phyloP scores from a whole-genome alignment of 2,329 filamentous ascomycete species.

The Paecilomyces sp. region DNA sequence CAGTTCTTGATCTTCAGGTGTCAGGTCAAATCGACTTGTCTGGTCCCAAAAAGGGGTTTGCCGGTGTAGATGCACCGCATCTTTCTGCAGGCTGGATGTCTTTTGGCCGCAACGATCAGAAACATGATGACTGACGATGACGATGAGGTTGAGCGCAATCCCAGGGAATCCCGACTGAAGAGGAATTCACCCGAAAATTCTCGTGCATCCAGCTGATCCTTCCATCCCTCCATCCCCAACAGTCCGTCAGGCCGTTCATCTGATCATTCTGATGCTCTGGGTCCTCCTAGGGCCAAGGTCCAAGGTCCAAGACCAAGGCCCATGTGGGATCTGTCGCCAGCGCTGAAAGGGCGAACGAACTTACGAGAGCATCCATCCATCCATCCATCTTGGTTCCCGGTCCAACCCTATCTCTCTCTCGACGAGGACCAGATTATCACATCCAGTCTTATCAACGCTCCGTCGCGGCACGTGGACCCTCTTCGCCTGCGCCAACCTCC shows the following conservation, averaged over 20 bases:
- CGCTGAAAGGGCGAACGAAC: background rate
- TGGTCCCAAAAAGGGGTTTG: background rate
- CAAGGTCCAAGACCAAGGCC: too few relatives aligned
- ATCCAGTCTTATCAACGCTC: background rate
- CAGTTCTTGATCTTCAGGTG: background rate
- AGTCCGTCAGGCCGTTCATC: background rate
- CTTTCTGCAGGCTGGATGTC: too few relatives aligned
- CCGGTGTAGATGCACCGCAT: background rate
- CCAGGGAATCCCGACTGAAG: background rate
- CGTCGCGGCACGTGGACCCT: constrained; percentile 3
- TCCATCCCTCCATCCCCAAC: background rate
- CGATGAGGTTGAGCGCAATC: background rate
- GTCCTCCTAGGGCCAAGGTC: background rate
- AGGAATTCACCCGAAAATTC: background rate
- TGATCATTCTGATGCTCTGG: background rate
- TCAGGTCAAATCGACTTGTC: too few relatives aligned
- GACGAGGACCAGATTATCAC: too few relatives aligned
- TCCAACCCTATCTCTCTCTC: background rate
- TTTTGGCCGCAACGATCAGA: background rate
- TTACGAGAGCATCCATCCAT: background rate
- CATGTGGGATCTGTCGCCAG: background rate
- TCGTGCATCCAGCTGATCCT: background rate
- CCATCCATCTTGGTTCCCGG: background rate
- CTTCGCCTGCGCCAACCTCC: background rate
- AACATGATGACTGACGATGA: background rate